Evolutionary conservation across 208 protist genomes (phyloP).

Genomic region (Trypanosoma mega): DNA sequence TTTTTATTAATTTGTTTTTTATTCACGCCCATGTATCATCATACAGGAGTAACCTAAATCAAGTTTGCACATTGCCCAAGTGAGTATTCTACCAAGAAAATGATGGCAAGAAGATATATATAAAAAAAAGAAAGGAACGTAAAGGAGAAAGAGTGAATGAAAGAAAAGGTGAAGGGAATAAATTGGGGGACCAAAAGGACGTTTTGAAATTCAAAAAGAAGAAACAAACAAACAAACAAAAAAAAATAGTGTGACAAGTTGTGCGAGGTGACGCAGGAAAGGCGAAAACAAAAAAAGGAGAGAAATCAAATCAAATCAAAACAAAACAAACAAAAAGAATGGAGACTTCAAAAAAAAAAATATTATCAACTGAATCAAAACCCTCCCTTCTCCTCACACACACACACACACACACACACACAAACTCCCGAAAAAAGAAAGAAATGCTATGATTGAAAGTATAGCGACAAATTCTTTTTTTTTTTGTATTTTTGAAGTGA

Average conservation of each 20-base stretch:
- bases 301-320: neutral
- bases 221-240: neutral
- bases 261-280: too few species aligned
- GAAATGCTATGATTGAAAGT: too few species aligned
- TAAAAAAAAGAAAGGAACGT: neutral
- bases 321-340: neutral
- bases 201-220: neutral
- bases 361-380: neutral
- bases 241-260: too few species aligned
- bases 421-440: too few species aligned
- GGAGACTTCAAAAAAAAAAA: conserved; percentile 4
- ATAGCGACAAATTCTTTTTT: too few species aligned
- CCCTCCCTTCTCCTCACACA: too few species aligned
- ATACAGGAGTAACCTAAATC: too few species aligned
- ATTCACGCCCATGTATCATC: too few species aligned
- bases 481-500: too few species aligned
- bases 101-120: neutral
- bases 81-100: neutral
- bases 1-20: too few species aligned
- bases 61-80: too few species aligned
- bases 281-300: neutral
- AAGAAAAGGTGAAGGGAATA: neutral
- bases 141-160: neutral
- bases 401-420: conserved; percentile 19
- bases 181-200: neutral